Conservation (phyloP, 257 asterid genomes). For the Cynanchum wilfordii region DNA sequence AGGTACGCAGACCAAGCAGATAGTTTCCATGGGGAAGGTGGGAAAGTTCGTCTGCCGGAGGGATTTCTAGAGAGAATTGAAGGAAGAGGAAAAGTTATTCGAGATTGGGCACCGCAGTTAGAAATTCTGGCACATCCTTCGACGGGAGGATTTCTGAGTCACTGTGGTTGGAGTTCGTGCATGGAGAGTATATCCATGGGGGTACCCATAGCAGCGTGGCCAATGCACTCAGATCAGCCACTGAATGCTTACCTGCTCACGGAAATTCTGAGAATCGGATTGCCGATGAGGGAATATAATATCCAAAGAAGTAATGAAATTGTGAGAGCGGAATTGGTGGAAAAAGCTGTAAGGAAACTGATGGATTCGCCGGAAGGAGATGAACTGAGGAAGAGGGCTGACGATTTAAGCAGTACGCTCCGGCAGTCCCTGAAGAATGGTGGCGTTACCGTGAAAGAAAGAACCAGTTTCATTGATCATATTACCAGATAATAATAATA, state of each 20-base stretch:
- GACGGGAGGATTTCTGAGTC: not conserved
- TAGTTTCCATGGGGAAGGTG: conserved; percentile 15
- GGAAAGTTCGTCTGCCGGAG: conserved; percentile 10
- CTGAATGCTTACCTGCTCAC: conserved; percentile 21
- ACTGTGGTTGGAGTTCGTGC: too few species aligned
- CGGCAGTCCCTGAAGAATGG: conserved; percentile 7
- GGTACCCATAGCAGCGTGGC: conserved; percentile 28
- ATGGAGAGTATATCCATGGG: conserved; percentile 21
- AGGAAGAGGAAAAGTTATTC: not conserved
- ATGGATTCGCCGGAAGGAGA: conserved; percentile 38
- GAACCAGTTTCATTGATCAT: conserved; percentile 25
- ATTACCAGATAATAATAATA: conserved; percentile 18
- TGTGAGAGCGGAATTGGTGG: conserved; percentile 17
- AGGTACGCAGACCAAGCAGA: conserved; percentile 49
- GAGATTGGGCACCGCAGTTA: conserved; percentile 33
- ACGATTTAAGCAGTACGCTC: conserved; percentile 24
- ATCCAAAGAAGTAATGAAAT: conserved; percentile 1
- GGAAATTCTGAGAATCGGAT: conserved; percentile 20
- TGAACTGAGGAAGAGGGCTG: conserved; percentile 31
- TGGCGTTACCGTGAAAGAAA: conserved; percentile 13
- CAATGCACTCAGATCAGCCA: conserved; percentile 29
- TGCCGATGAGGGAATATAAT: conserved; percentile 35
- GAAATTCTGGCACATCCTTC: conserved; percentile 39
- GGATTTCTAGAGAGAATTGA: conserved; percentile 16
- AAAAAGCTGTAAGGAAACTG: conserved; percentile 21